These are phyloP conservation scores for Echinosophora koreensis DNA, from an alignment of 306 rosid genomes.

Conservation along the genomic window DNA sequence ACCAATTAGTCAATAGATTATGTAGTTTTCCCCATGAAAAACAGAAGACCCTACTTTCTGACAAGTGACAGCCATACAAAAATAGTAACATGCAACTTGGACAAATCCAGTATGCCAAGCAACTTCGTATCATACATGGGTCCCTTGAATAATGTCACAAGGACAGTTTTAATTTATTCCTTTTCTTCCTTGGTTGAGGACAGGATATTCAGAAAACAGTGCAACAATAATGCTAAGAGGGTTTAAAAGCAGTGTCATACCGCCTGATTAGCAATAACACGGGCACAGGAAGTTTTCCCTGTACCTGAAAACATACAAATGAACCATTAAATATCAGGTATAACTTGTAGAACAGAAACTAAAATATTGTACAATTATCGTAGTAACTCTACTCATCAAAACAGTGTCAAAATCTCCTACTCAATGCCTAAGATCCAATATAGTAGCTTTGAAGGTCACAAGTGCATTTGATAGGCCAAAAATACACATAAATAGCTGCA, in stretches of 20 bases:
- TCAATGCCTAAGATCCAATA: constrained; percentile 1
- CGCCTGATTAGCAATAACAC: constrained; percentile 91
- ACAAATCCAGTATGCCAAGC: constrained; percentile 18
- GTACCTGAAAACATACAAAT: constrained; percentile 75
- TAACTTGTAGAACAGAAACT: constrained; percentile 20
- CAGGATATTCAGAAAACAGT: constrained; percentile 28
- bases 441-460: constrained; percentile 26
- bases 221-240: constrained; percentile 20
- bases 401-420: constrained; percentile 8
- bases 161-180: background rate
- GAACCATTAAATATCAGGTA: constrained; percentile 29
- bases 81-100: constrained; percentile 20
- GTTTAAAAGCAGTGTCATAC: constrained; percentile 56
- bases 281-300: constrained; percentile 96
- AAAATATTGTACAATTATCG: constrained; percentile 3
- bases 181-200: constrained; percentile 1
- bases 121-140: constrained; percentile 7
- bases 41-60: constrained; percentile 25
- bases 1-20: background rate
- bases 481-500: constrained; percentile 5
- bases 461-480: background rate
- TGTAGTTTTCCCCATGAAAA: constrained; percentile 7
- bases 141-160: background rate
- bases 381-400: constrained; percentile 35
- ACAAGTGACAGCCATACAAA: constrained; percentile 14